Evolutionary conservation across 2,329 filamentous ascomycete genomes (phyloP), one percentile per base, ranked within the genome.

Genomic region (Volutella citrinella): DNA sequence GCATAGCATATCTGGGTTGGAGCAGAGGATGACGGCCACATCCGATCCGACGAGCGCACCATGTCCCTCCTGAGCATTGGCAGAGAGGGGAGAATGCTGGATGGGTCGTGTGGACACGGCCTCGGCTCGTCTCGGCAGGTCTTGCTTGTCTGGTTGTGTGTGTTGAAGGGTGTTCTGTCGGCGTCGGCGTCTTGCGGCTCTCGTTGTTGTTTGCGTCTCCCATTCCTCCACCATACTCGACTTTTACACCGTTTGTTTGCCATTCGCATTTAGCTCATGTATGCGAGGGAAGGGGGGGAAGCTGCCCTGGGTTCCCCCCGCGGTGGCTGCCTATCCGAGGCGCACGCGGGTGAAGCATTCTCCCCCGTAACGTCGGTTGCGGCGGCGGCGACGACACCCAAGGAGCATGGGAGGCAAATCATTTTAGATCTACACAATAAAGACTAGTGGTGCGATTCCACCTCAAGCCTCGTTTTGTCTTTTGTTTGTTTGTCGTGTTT

Each of bases 111-210:
- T n/a, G n/a, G n/a, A n/a, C 29, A 20, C 23, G 38, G 43, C 33
- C 40, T 48, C 32, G 32, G 25, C 19, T 28, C 38, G 38, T 40
- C 44, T 31, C 35, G 32, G 24, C 36, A 43, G 34, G 43, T 44
- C 25, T 39, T 36, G 27, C 36, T 45, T 42, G 34, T 47, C 49
- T 26, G 46, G 43, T 49, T 43, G 42, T 44, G n/a, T n/a, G n/a
- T n/a, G n/a, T n/a, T n/a, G n/a, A n/a, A n/a, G 25, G 47, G 47
- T 49, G 44, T 55, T 50, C 41, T 46, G 49, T 49, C 40, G 57
- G 57, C 56, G 57, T 59, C 51, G 57, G 57, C 55, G 57, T 58
- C 46, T 44, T 40, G 38, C 46, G 46, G 43, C 30, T 53, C 34
- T 42, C 42, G 38, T 47, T 41, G 44, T 44, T 46, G 30, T 38